Evolutionary conservation across 345 rosid species (phyloP).

Genomic region (Syzygium oleosum): DNA sequence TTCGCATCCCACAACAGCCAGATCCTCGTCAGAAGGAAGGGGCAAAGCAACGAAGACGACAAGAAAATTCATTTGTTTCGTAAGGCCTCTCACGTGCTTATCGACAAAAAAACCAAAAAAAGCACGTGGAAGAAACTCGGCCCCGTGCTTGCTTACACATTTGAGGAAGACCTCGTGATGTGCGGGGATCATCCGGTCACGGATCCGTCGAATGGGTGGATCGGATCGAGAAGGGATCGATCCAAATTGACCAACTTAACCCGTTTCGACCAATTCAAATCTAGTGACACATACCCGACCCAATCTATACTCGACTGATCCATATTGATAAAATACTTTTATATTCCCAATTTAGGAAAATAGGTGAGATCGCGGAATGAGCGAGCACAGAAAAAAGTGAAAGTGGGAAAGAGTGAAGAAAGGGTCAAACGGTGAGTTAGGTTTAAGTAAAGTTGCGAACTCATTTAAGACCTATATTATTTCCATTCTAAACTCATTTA

Average conservation of each 20-base stretch:
- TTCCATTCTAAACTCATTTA: no score
- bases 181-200: rapidly evolving
- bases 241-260: rapidly evolving
- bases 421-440: rapidly evolving
- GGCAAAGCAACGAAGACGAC: no score
- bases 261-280: no score
- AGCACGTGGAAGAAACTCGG: no score
- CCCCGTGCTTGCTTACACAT: background rate
- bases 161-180: background rate
- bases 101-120: background rate
- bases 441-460: no score
- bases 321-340: rapidly evolving
- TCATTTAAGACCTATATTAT: no score
- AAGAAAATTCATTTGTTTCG: background rate
- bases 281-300: no score
- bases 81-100: background rate
- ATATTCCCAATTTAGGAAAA: no score
- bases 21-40: no score
- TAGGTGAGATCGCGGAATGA: rapidly evolving
- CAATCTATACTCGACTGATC: no score
- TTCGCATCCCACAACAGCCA: no score
- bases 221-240: background rate
- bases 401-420: rapidly evolving
- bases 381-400: rapidly evolving
- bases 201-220: no score